Conservation (phyloP, 2,329 filamentous ascomycete species). For the Kalaharituber pfeilii region DNA sequence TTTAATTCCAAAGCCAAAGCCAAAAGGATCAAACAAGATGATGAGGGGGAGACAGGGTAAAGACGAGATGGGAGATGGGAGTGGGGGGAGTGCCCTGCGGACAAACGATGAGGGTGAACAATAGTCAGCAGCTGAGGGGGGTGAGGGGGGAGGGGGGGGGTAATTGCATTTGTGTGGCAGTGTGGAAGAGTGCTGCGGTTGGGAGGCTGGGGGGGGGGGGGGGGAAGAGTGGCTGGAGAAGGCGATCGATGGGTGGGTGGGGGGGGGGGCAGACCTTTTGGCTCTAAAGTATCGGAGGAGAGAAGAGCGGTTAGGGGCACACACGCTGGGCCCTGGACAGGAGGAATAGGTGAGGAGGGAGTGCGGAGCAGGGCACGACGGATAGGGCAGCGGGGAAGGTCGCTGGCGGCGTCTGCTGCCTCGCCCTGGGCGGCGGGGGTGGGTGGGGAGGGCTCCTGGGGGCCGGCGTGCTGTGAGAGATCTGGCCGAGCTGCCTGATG, state of each 20-base stretch:
- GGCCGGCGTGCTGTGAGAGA: neutral
- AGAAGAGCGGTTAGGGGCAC: too few species aligned
- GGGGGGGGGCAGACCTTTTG: neutral
- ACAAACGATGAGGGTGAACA: too few species aligned
- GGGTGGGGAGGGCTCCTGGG: neutral
- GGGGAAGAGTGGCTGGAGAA: neutral
- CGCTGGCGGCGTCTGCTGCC: neutral
- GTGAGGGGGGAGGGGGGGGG: neutral
- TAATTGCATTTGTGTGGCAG: neutral
- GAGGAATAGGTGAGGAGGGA: neutral
- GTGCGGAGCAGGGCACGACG: neutral
- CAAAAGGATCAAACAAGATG: too few species aligned
- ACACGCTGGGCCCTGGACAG: neutral
- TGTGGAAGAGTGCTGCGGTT: neutral
- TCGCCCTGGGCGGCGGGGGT: neutral
- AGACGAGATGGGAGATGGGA: neutral
- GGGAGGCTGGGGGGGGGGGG: neutral
- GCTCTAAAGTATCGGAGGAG: too few species aligned
- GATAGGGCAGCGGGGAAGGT: neutral
- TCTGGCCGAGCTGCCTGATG: neutral
- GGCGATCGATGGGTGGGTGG: neutral
- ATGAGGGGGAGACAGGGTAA: neutral
- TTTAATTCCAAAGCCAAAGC: too few species aligned
- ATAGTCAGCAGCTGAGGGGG: too few species aligned
- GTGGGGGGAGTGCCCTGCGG: neutral